phyloP scores from a whole-genome alignment of 202 grass and related monocot genomes.

The Musa balbisiana region DNA sequence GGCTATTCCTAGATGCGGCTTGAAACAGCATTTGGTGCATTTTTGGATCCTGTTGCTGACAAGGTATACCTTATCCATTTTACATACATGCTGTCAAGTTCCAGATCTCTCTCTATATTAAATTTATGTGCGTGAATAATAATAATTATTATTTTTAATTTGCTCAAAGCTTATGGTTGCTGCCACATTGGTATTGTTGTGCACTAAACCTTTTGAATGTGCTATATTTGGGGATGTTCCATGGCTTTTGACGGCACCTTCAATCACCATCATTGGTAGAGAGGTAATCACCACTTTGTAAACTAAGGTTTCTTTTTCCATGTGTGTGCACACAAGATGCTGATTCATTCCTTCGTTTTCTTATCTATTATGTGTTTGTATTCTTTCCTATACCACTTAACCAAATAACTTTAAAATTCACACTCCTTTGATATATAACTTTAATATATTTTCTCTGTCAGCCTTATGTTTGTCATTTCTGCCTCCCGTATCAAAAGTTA shows the following conservation, averaged over 20 bases:
- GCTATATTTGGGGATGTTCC: slow-evolving; percentile 42
- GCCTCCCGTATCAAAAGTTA: neutral
- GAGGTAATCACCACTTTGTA: slow-evolving; percentile 40
- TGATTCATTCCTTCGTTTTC: neutral
- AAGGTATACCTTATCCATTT: slow-evolving; percentile 43
- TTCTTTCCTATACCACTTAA: neutral
- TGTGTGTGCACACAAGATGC: neutral
- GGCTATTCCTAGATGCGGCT: slow-evolving; percentile 55
- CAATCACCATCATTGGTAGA: slow-evolving; percentile 96
- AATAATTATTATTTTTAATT: slow-evolving; percentile 10
- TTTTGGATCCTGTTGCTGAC: slow-evolving; percentile 99
- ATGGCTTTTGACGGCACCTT: slow-evolving; percentile 89
- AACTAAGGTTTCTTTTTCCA: neutral
- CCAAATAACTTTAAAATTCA: neutral
- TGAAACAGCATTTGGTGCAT: slow-evolving; percentile 97
- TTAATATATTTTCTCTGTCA: too few species aligned
- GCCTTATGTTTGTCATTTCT: too few species aligned
- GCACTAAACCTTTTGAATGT: slow-evolving; percentile 70
- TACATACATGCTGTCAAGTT: neutral
- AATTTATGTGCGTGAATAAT: neutral
- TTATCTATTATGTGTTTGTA: neutral
- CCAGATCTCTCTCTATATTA: neutral
- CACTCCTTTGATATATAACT: too few species aligned
- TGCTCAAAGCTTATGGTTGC: slow-evolving; percentile 91
- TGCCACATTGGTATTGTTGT: slow-evolving; percentile 76